phyloP scores from a whole-genome alignment of 2,329 filamentous ascomycete species.

The Drechmeria coniospora region DNA sequence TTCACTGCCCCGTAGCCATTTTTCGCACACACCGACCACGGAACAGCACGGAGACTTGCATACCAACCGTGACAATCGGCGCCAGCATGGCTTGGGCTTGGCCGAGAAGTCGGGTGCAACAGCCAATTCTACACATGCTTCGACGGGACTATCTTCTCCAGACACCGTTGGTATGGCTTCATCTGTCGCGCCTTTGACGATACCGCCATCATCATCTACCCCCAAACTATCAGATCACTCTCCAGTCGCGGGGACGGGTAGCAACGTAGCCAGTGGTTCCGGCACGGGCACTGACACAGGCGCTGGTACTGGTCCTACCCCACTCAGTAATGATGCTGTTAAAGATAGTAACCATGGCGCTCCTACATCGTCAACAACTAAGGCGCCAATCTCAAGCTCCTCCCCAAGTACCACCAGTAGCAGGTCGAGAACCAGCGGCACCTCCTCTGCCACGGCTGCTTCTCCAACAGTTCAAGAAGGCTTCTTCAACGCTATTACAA shows the following conservation, averaged over 20 bases:
- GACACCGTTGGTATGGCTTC: too few relatives aligned
- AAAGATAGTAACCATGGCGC: constrained; percentile 3
- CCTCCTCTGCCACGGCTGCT: constrained; percentile 11
- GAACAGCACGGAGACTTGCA: background rate
- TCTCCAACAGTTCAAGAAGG: constrained; percentile 86
- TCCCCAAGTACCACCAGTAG: constrained; percentile 6
- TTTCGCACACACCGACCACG: background rate
- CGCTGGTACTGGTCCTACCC: too few relatives aligned
- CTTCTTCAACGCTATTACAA: constrained; percentile 94
- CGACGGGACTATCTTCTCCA: too few relatives aligned
- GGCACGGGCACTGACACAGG: too few relatives aligned
- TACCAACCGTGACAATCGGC: too few relatives aligned
- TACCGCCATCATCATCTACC: too few relatives aligned
- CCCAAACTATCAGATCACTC: too few relatives aligned
- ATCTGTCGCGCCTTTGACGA: too few relatives aligned
- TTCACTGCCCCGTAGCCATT: background rate
- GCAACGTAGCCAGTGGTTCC: too few relatives aligned
- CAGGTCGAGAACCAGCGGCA: constrained; percentile 15
- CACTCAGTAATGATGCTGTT: constrained; percentile 1
- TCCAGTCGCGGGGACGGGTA: too few relatives aligned
- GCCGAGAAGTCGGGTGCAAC: background rate
- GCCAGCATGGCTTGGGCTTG: background rate
- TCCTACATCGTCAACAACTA: constrained; percentile 1
- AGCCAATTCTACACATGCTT: too few relatives aligned
- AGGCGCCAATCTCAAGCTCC: constrained; percentile 4